A percentile compares a stretch with the other conserved stretches of the same genome.
Evolutionary conservation across 164 flowering plant genomes (phyloP).

Genomic region (Liriodendron chinense): DNA sequence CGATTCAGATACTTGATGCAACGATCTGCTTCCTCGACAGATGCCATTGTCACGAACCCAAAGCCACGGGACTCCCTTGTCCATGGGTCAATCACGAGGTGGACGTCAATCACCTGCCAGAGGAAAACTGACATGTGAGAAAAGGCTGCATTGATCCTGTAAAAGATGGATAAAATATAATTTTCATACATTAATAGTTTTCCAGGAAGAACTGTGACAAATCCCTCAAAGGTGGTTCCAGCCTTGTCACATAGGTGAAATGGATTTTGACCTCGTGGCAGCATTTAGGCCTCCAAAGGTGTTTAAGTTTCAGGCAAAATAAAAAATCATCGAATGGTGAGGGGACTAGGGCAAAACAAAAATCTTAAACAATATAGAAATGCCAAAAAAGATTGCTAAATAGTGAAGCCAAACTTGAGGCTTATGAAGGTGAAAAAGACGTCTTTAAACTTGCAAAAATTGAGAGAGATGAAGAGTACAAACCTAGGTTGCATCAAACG

Average conservation of each 20-base stretch:
- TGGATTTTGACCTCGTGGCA: too few species aligned
- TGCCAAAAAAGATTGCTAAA: too few species aligned
- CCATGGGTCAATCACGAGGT: conserved; percentile 94
- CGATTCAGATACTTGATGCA: conserved; percentile 76
- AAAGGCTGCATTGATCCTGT: not conserved
- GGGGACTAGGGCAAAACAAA: too few species aligned
- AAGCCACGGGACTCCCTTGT: conserved; percentile 93
- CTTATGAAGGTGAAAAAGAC: too few species aligned
- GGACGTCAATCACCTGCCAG: conserved; percentile 72
- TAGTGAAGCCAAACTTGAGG: too few species aligned
- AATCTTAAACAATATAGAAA: too few species aligned
- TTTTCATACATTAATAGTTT: not conserved
- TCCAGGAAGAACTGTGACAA: not conserved
- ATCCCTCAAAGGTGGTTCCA: not conserved
- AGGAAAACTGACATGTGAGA: not conserved
- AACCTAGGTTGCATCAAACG: too few species aligned
- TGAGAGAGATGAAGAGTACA: too few species aligned
- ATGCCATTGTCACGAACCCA: conserved; percentile 88
- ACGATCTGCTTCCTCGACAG: conserved; percentile 62
- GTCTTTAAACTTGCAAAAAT: too few species aligned
- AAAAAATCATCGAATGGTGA: too few species aligned
- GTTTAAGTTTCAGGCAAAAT: too few species aligned
- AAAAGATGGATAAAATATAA: not conserved
- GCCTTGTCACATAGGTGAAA: not conserved
- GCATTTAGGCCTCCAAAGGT: too few species aligned